Evolutionary conservation across 331 rosid species (phyloP), one percentile per base, ranked within the genome.

Genomic region (Arachis monticola): DNA sequence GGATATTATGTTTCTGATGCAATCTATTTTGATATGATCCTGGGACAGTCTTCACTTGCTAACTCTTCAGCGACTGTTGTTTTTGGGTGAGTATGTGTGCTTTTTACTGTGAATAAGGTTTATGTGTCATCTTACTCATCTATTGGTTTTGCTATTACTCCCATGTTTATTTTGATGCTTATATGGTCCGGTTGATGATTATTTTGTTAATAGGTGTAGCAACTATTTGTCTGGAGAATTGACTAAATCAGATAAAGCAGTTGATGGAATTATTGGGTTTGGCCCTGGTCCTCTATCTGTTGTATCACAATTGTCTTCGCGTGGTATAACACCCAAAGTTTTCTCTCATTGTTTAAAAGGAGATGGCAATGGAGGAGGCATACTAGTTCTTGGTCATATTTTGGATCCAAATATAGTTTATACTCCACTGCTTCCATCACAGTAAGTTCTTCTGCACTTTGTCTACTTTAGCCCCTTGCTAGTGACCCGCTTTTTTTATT

Each of bases 291-390:
- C 80, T 74, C 84, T 92, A 31, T 94, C 99, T 53, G 92, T 92
- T 69, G 84, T 90, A 60, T 91, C 99, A 12, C 99, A 94, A 60
- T 81, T 94, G 86, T 88, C 99, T 61, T 84, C 90, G 76, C 96
- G 85, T 64, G 92, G 92, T 53, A 30, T 94, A 80, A 88, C 93
- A 78, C 99, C 99, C 44, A 87, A 84, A 80, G 93, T 86, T 64
- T 94, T 94, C 88, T 94, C 99, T 27, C 99, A 94, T 81, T 94
- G 97, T 77, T 79, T 94, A 69, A 94, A 87, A 84, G 99, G 97
- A 81, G 97, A 87, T 55, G 93, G 87, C 53, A 82, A 81, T 81
- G 99, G 99, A 67, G 99, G 99, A 50, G 99, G 99, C 60, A 87
- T 94, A 68, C 83, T 92, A 76, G 97, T 94, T 88, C 97, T 94